Conservation (phyloP, 768 basidiomycete genomes). For the Leccinum rimulosum region DNA sequence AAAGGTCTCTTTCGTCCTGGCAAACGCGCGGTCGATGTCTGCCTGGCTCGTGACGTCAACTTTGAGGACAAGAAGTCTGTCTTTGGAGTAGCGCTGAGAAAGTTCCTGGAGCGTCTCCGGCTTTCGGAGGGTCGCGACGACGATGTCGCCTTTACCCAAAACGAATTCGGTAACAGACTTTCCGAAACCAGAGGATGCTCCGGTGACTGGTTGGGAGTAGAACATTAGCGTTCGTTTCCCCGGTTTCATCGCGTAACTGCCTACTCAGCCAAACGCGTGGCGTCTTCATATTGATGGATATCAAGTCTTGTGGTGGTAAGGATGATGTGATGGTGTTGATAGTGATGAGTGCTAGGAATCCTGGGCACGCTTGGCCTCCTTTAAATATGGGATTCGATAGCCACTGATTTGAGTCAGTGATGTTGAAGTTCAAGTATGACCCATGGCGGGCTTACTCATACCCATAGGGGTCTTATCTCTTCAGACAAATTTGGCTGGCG, state of each 20-base stretch:
- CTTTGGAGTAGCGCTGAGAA: background rate
- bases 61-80: slow-evolving; percentile 13
- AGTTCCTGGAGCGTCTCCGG: slow-evolving; percentile 25
- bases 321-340: background rate
- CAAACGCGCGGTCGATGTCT: slow-evolving; percentile 13
- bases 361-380: background rate
- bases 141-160: slow-evolving; percentile 36
- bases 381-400: background rate
- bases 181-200: slow-evolving; percentile 41
- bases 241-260: background rate
- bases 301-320: background rate
- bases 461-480: too few relatives aligned
- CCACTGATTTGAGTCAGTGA: too few relatives aligned
- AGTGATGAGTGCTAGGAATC: too few relatives aligned
- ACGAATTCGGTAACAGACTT: slow-evolving; percentile 29
- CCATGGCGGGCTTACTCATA: too few relatives aligned
- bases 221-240: background rate
- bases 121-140: slow-evolving; percentile 42
- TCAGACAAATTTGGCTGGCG: too few relatives aligned
- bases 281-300: background rate
- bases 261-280: slow-evolving; percentile 14
- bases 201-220: slow-evolving; percentile 32
- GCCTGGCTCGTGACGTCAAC: slow-evolving; percentile 14
- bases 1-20: slow-evolving; percentile 6
- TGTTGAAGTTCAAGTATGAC: too few relatives aligned